phyloP scores from a whole-genome alignment of 1,139 yeast species.

The Sugiyamaella japonica region DNA sequence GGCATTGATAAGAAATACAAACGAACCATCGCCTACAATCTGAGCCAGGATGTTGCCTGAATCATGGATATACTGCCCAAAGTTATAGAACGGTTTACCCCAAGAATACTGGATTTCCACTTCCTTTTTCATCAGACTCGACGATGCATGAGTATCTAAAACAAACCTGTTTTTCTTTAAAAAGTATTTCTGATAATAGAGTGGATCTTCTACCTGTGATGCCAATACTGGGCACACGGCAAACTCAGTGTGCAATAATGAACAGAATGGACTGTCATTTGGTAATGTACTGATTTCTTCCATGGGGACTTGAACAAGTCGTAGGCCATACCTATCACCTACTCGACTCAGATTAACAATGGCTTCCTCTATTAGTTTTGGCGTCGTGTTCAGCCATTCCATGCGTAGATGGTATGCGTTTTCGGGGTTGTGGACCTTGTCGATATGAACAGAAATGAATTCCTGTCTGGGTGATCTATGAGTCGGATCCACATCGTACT shows the following conservation, averaged over 20 bases:
- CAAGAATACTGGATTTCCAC: conserved; percentile 72
- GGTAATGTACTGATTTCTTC: conserved; percentile 80
- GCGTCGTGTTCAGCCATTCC: conserved; percentile 92
- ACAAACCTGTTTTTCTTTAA: conserved; percentile 71
- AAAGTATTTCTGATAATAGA: conserved; percentile 62
- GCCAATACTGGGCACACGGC: conserved; percentile 5
- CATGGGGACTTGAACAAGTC: conserved; percentile 91
- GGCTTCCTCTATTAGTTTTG: conserved; percentile 86
- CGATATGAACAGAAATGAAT: conserved; percentile 79
- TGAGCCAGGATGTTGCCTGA: conserved; percentile 92
- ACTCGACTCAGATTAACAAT: conserved; percentile 76
- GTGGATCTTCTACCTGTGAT: conserved; percentile 44
- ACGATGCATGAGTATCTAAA: conserved; percentile 71
- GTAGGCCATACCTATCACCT: conserved; percentile 83
- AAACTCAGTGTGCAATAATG: conserved; percentile 57
- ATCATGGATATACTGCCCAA: conserved; percentile 84
- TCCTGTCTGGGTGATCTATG: conserved; percentile 76
- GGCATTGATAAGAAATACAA: conserved; percentile 53
- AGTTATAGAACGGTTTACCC: conserved; percentile 83
- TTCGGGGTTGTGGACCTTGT: conserved; percentile 89
- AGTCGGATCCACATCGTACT: conserved; percentile 74
- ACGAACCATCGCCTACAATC: conserved; percentile 74
- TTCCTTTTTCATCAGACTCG: conserved; percentile 33
- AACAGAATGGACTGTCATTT: conserved; percentile 78
- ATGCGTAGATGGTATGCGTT: conserved; percentile 89